Evolutionary conservation across 306 rosid genomes (phyloP).

Genomic region (Citrullus amarus): DNA sequence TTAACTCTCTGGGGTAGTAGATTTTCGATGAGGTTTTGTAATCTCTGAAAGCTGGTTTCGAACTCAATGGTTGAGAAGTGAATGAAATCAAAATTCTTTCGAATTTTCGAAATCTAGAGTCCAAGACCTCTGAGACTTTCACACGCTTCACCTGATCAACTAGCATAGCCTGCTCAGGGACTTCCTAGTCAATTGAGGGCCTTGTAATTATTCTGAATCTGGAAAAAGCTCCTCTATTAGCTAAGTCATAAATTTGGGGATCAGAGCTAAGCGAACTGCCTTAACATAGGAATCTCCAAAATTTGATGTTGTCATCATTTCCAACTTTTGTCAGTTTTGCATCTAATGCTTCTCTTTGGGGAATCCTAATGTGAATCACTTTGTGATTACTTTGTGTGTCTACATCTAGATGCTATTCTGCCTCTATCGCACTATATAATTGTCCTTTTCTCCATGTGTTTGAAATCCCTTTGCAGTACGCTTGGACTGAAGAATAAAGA

Average conservation of each 20-base stretch:
- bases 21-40: neutral
- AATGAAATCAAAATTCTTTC: neutral
- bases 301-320: neutral
- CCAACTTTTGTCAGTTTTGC: neutral
- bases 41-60: neutral
- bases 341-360: neutral
- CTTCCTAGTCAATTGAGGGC: neutral
- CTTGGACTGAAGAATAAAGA: slow-evolving; percentile 33
- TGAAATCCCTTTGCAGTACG: slow-evolving; percentile 33
- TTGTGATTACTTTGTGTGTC: neutral
- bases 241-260: neutral
- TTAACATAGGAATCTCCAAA: neutral
- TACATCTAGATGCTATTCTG: neutral
- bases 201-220: neutral
- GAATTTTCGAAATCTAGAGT: neutral
- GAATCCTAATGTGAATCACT: neutral
- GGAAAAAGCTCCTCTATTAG: neutral
- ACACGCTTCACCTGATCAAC: neutral
- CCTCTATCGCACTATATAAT: slow-evolving; percentile 1
- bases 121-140: neutral
- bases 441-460: slow-evolving; percentile 19
- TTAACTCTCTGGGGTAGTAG: neutral
- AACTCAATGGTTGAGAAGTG: neutral
- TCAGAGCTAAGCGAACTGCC: neutral
- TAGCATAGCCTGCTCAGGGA: neutral